Evolutionary conservation across 108 stramenopile genomes (phyloP).

Genomic region (Chaetoceros tenuissimus): DNA sequence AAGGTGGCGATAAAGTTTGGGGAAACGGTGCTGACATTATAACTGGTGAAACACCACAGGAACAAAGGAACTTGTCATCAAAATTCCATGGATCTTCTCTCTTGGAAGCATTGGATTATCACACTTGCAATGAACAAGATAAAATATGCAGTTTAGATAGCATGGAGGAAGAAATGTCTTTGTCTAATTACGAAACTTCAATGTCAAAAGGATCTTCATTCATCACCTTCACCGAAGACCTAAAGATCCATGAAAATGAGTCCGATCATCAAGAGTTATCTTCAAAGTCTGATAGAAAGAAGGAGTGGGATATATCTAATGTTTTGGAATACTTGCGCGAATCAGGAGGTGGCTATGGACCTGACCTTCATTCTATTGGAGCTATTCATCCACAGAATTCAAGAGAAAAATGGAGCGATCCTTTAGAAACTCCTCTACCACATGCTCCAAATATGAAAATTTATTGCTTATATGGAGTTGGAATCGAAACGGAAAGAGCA

Average conservation of each 20-base stretch:
- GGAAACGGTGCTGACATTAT: slow-evolving; percentile 46
- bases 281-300: not conserved
- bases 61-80: too few relatives aligned
- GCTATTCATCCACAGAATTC: slow-evolving; percentile 23
- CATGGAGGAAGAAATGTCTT: not conserved
- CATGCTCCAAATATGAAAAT: slow-evolving; percentile 75
- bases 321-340: slow-evolving; percentile 38
- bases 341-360: slow-evolving; percentile 58
- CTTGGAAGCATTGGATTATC: not conserved
- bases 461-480: slow-evolving; percentile 82
- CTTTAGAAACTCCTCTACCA: slow-evolving; percentile 61
- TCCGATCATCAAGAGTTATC: not conserved
- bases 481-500: slow-evolving; percentile 65
- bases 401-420: slow-evolving; percentile 60
- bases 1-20: slow-evolving; percentile 80
- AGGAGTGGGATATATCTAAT: not conserved
- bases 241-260: not conserved
- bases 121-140: not conserved
- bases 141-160: not conserved
- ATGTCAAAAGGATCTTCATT: not conserved
- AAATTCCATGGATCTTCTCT: too few relatives aligned
- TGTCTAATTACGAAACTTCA: not conserved
- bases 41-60: not conserved
- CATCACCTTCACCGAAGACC: not conserved
- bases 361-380: slow-evolving; percentile 18